Evolutionary conservation across 2,329 filamentous ascomycete genomes (phyloP), one percentile per base, ranked within the genome.

Genomic region (Aspergillus sp.): DNA sequence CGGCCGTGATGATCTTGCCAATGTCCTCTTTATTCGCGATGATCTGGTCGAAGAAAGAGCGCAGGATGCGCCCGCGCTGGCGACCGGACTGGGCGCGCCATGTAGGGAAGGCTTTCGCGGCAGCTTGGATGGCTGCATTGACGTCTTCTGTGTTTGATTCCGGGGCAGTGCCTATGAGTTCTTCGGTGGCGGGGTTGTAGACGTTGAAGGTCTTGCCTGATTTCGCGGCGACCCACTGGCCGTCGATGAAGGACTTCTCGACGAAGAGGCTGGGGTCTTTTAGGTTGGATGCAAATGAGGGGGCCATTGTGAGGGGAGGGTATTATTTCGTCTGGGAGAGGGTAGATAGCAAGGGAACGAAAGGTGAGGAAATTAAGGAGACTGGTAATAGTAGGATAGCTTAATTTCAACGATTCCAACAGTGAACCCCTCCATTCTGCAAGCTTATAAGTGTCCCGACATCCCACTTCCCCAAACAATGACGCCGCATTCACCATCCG

Each of bases 61-160:
- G 77, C 51, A 89, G 75, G 72, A 87, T 79, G 11, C 79, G 77
- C 5, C 81, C 76, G 57, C 86, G 77, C 70, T 87, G 80, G 17
- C 85, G 80, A 17, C 80, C 81, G 2, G 84, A 83, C 8, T 79
- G 82, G 64, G 82, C 82, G 57, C 82, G 78, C 73, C 85, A 87
- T 7, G 77, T 74, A 4, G 79, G 79, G 54, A 86, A 78, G 0
- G 93, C 92, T 5, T 82, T 82, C 5, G 84, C 82, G 2, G 93
- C 93, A 11, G 90, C 90, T 48, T 83, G 78, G 70, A 97, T 95
- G 68, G 93, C 93, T 20, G 79, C 79, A 68, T 90, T 83, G 39
- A 89, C 88, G 72, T 98, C 93, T 64, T 84, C 79, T 59, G 81
- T 80, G 66, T 86, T 84, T 80, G 93, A 93, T 72, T 97, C 76